A percentile compares a stretch with the other conserved stretches of the same genome.
phyloP scores from a whole-genome alignment of 2,329 filamentous ascomycete genomes.

The Sporothrix humicola region DNA sequence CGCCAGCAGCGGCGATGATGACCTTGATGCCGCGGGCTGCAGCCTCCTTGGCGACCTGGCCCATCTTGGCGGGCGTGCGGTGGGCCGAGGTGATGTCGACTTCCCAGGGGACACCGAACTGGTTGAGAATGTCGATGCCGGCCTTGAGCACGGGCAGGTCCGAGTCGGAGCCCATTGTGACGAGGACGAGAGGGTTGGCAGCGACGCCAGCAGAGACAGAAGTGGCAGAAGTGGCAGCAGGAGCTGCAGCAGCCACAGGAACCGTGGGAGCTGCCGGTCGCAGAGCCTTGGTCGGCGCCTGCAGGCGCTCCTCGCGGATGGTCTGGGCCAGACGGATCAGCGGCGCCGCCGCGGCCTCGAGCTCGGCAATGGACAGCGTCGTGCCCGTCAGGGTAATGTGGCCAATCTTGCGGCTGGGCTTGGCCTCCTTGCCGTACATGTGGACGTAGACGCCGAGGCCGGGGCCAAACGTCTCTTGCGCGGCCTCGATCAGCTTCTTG shows the following conservation, averaged over 20 bases:
- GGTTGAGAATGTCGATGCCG: conserved; percentile 68
- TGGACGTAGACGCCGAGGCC: conserved; percentile 67
- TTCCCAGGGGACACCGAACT: conserved; percentile 75
- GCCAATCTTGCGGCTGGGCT: conserved; percentile 90
- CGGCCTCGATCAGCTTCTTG: conserved; percentile 54
- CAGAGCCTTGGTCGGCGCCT: conserved; percentile 48
- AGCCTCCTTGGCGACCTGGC: conserved; percentile 67
- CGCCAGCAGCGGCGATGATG: conserved; percentile 77
- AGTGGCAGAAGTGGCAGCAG: conserved; percentile 27
- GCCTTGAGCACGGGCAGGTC: conserved; percentile 72
- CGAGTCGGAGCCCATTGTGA: conserved; percentile 85
- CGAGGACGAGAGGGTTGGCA: conserved; percentile 65
- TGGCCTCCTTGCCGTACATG: conserved; percentile 88
- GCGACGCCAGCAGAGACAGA: conserved; percentile 33
- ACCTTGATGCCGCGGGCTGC: conserved; percentile 70
- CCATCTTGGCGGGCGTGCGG: conserved; percentile 74
- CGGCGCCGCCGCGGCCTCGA: conserved; percentile 64
- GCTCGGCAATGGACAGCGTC: conserved; percentile 66
- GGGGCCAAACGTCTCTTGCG: conserved; percentile 50
- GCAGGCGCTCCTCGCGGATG: conserved; percentile 62
- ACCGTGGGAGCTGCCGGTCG: conserved; percentile 42
- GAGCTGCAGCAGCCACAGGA: neutral
- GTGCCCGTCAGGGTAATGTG: conserved; percentile 83
- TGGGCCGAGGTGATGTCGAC: conserved; percentile 81
- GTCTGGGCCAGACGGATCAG: conserved; percentile 69